phyloP scores from a whole-genome alignment of 2,329 filamentous ascomycete genomes.

The Bipolaris sorokiniana region DNA sequence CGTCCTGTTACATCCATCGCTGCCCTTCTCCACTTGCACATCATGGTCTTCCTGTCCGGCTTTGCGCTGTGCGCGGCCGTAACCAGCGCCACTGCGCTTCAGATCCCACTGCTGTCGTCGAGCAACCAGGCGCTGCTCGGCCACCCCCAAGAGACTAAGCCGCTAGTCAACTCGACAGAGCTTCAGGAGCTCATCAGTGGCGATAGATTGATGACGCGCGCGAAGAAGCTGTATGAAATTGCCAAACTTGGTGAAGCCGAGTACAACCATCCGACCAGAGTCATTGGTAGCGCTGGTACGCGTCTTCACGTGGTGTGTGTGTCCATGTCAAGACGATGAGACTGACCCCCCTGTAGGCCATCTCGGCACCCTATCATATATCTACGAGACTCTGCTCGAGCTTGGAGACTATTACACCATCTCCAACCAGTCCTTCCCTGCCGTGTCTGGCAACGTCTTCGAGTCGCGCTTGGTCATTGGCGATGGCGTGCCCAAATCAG shows the following conservation, averaged over 20 bases:
- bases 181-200: conserved; percentile 47
- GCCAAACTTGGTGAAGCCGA: conserved; percentile 52
- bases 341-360: conserved; percentile 35
- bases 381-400: conserved; percentile 47
- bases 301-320: conserved; percentile 20
- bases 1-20: conserved; percentile 4
- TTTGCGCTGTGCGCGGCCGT: conserved; percentile 40
- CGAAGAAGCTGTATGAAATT: conserved; percentile 49
- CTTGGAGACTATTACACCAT: conserved; percentile 51
- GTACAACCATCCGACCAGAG: conserved; percentile 53
- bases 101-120: conserved; percentile 39
- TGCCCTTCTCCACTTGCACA: conserved; percentile 9
- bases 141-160: conserved; percentile 33
- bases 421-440: conserved; percentile 46
- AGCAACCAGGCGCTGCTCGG: conserved; percentile 33
- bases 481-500: conserved; percentile 42
- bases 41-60: conserved; percentile 36
- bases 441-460: conserved; percentile 45
- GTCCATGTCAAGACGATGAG: neutral
- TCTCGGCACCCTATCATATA: conserved; percentile 45
- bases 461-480: conserved; percentile 48
- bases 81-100: conserved; percentile 35
- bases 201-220: conserved; percentile 39
- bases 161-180: conserved; percentile 43
- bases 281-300: conserved; percentile 47